Evolutionary conservation across 208 protist species (phyloP), one percentile per base, ranked within the genome.

Genomic region (Blastocrithidia nonstop): DNA sequence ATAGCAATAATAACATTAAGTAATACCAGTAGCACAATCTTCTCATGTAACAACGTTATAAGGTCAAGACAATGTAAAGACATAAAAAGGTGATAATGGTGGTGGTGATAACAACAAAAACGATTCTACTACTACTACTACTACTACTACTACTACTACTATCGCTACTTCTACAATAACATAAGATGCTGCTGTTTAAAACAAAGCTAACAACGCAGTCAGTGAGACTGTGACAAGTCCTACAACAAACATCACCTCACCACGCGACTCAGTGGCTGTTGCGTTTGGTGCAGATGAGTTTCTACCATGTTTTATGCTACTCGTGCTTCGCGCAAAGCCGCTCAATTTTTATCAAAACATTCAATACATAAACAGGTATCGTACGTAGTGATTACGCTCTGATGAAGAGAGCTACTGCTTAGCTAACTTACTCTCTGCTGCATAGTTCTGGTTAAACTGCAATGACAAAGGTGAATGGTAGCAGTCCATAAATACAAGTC

Each of bases 271-370:
- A 26, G 24, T 20, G 47, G 27, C n/a, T 1, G 37, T 73, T 16
- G 61, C 52, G 1, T 80, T 83, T 61, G 81, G 81, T 9, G 81
- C 81, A 4, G 71, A 85, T 48, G 76, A 85, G 41, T 74, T 87
- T 29, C 42, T 90, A 26, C 81, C 81, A 21, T 86, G 76, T 54
- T 87, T 90, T 45, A 59, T 90, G 32, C 45, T 90, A 24, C 58
- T 86, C 5, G 73, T 85, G 9, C 53, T 90, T 20, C 72, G 76
- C 37, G 76, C 76, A 1, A 45, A 52, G 6, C 76, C 81, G 32
- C 52, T 66, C 24, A 69, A 71, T 29, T 90, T 63, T 57, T 80
- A 74, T 37, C 54, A 71, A 32, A 84, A 90, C 50, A 51, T 90
- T 4, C 28, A 20, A 25, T 90, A 77, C 50, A 74, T 90, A 51